A percentile compares a stretch with the other conserved stretches of the same genome.
phyloP scores from a whole-genome alignment of 305 asterid genomes.

The Rubia balearica region DNA sequence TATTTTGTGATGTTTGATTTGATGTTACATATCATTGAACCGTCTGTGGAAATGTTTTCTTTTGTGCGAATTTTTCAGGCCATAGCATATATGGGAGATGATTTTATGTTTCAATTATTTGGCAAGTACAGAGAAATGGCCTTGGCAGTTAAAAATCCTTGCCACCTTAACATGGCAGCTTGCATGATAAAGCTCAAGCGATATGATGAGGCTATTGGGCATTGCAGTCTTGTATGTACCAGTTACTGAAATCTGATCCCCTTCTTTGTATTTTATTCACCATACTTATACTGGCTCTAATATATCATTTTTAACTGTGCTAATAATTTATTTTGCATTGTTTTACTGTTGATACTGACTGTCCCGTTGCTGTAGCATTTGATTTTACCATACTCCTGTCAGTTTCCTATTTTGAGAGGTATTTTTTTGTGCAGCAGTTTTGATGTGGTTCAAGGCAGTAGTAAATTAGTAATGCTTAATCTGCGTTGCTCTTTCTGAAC shows the following conservation, averaged over 20 bases:
- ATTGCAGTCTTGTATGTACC: constrained; percentile 79
- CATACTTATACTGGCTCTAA: neutral
- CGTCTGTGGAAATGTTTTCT: neutral
- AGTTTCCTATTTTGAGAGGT: neutral
- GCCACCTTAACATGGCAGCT: constrained; percentile 95
- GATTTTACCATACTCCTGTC: neutral
- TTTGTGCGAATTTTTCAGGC: constrained; percentile 46
- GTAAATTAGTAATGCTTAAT: neutral
- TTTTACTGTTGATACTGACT: neutral
- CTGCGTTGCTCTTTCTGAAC: neutral
- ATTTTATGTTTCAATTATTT: constrained; percentile 95
- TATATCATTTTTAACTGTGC: neutral
- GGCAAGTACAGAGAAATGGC: constrained; percentile 98
- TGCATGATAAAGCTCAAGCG: constrained; percentile 88
- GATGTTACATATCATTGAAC: neutral
- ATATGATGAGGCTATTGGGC: constrained; percentile 86
- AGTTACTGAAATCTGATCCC: neutral
- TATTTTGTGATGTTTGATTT: constrained; percentile 5
- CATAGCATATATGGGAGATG: constrained; percentile 96
- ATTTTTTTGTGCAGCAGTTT: neutral
- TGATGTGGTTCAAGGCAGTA: neutral
- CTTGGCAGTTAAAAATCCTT: constrained; percentile 95
- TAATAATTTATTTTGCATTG: neutral
- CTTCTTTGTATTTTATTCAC: neutral
- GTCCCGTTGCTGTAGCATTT: neutral